Conservation (phyloP, 345 rosid genomes). For the Linum trigynum region DNA sequence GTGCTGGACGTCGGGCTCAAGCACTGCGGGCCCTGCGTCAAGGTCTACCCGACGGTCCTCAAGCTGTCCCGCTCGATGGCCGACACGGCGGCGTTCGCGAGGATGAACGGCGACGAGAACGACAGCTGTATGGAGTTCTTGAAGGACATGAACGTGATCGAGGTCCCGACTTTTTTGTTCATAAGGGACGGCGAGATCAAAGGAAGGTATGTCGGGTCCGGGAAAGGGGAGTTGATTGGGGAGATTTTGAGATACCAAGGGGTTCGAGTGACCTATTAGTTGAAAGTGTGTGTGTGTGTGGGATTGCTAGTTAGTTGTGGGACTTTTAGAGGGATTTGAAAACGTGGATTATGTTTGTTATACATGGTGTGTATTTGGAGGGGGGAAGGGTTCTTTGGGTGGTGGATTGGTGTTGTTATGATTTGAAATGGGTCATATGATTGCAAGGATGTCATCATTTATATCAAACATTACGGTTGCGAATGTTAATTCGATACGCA, state of each 20-base stretch:
- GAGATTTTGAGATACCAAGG: constrained; percentile 88
- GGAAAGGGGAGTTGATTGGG: constrained; percentile 92
- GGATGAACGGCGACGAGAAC: constrained; percentile 96
- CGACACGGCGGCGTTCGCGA: constrained; percentile 62
- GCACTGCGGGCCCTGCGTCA: constrained; percentile 91
- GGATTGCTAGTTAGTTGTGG: too few species aligned
- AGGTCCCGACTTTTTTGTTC: constrained; percentile 86
- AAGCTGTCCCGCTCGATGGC: constrained; percentile 73
- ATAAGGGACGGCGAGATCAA: constrained; percentile 62
- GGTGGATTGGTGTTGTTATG: too few species aligned
- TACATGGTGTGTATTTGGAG: too few species aligned
- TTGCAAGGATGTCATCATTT: too few species aligned
- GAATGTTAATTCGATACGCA: too few species aligned
- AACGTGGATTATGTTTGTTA: too few species aligned
- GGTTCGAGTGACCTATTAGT: constrained; percentile 60
- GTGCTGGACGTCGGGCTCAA: constrained; percentile 87
- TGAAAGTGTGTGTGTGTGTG: too few species aligned
- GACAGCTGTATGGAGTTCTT: constrained; percentile 88
- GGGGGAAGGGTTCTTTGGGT: too few species aligned
- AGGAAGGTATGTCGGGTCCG: constrained; percentile 88
- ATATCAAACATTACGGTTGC: too few species aligned
- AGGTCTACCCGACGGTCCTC: constrained; percentile 81
- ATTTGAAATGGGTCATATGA: too few species aligned
- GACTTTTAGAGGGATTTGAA: too few species aligned
- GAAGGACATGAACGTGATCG: constrained; percentile 70